These are phyloP conservation scores for Climacium dendroides DNA, from an alignment of 225 moss, liverwort and hornwort genomes.

Conservation along the genomic window DNA sequence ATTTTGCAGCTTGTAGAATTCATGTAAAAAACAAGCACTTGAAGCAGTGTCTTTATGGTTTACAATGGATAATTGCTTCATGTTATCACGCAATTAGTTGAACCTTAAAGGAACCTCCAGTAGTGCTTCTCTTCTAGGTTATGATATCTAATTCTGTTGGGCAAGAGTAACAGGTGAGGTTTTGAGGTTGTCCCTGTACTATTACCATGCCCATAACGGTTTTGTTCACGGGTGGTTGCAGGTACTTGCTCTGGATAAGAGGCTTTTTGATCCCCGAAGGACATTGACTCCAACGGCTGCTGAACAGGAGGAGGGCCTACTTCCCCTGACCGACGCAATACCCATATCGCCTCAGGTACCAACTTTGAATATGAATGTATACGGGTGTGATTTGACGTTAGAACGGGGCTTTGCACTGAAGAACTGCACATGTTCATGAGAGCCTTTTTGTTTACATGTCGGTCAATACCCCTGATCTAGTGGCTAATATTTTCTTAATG, in stretches of 20 bases:
- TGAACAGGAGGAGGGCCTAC: constrained; percentile 81
- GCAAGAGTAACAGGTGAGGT: background rate
- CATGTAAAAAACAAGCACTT: background rate
- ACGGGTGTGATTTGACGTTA: background rate
- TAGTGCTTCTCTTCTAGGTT: background rate
- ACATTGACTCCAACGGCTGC: constrained; percentile 62
- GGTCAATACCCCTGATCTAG: background rate
- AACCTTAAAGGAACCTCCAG: background rate
- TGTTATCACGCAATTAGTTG: background rate
- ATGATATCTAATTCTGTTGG: background rate
- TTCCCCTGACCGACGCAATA: constrained; percentile 77
- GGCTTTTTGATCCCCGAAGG: constrained; percentile 85
- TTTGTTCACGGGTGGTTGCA: constrained; percentile 1
- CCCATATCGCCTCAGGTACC: constrained; percentile 81
- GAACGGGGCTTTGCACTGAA: background rate
- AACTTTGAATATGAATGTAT: background rate
- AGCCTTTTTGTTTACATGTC: background rate
- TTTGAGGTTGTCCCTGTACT: background rate
- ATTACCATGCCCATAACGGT: background rate
- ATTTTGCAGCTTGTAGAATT: background rate
- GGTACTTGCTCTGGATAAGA: constrained; percentile 92
- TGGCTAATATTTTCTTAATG: background rate
- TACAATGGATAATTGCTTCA: background rate
- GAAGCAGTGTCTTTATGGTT: background rate
- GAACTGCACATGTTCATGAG: background rate